Evolutionary conservation across 1,139 yeast species (phyloP).

Genomic region (Pneumocystis carinii): DNA sequence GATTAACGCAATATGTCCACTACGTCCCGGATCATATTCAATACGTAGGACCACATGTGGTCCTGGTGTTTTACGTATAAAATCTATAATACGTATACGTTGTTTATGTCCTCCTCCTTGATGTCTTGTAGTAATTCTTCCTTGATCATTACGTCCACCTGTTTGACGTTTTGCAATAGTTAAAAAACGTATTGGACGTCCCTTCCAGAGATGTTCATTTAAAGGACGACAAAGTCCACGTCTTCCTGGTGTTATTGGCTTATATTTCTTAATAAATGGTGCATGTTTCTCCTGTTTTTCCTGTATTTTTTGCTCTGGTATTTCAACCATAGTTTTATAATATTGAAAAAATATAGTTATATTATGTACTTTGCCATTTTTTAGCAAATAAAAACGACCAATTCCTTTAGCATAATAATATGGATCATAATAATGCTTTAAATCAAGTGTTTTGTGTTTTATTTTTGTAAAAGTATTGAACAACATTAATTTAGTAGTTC

Average conservation of each 20-base stretch:
- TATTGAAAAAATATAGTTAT: background rate
- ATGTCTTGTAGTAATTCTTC: constrained; percentile 80
- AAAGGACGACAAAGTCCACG: constrained; percentile 83
- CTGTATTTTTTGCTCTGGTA: background rate
- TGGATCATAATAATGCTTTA: background rate
- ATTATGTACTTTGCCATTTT: background rate
- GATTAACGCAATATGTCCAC: constrained; percentile 82
- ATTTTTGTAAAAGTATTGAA: background rate
- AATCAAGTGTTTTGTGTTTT: background rate
- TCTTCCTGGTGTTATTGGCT: constrained; percentile 17
- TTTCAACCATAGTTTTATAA: background rate
- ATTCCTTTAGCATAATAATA: background rate
- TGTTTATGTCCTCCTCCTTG: constrained; percentile 95
- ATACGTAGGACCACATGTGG: constrained; percentile 69
- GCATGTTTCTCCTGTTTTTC: constrained; percentile 6
- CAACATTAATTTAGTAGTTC: background rate
- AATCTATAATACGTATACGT: constrained; percentile 71
- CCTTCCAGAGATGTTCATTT: constrained; percentile 74
- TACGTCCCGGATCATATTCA: constrained; percentile 91
- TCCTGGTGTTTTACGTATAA: constrained; percentile 52
- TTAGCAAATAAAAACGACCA: background rate
- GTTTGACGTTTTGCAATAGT: constrained; percentile 60
- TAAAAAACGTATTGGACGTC: constrained; percentile 61
- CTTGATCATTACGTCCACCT: constrained; percentile 84
- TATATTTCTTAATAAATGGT: constrained; percentile 13